Percentiles rank a stretch among this genome's conserved stretches.
phyloP scores from a whole-genome alignment of 2,329 filamentous ascomycete species.

The Elsinoe ampelina region DNA sequence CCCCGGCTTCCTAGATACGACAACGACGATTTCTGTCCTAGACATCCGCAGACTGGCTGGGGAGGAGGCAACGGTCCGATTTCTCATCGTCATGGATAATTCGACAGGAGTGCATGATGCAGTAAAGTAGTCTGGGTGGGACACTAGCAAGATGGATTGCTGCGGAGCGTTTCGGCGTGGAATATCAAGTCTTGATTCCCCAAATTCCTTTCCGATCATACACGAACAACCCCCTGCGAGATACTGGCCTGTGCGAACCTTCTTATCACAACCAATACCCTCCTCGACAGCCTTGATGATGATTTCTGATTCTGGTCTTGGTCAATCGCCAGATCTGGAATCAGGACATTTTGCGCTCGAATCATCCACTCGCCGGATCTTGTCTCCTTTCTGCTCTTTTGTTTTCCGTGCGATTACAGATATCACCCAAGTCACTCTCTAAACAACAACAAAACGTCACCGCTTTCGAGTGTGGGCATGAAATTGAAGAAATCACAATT shows the following conservation, averaged over 20 bases:
- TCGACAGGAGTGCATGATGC: constrained; percentile 12
- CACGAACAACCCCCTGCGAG: constrained; percentile 3
- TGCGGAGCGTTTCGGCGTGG: constrained; percentile 14
- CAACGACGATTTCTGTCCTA: constrained; percentile 7
- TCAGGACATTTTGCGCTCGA: not conserved
- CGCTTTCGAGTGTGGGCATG: constrained; percentile 11
- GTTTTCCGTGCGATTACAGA: constrained; percentile 11
- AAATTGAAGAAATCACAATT: constrained; percentile 11
- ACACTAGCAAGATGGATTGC: constrained; percentile 11
- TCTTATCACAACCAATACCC: not conserved
- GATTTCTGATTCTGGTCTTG: not conserved
- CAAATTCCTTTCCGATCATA: constrained; percentile 7
- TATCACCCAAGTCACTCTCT: constrained; percentile 15
- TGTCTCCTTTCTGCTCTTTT: constrained; percentile 5
- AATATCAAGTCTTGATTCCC: constrained; percentile 15
- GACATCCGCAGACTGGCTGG: not conserved
- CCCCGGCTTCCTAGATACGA: constrained; percentile 31
- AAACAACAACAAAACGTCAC: constrained; percentile 7
- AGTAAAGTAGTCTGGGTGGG: constrained; percentile 11
- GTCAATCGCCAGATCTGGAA: constrained; percentile 2
- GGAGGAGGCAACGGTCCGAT: constrained; percentile 6
- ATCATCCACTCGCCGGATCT: not conserved
- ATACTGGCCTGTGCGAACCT: not conserved
- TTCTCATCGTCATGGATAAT: constrained; percentile 10
- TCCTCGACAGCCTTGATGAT: not conserved